These are phyloP conservation scores for Ampelocalamus luodianensis DNA, from an alignment of 176 grass and related monocot genomes.

Conservation along the genomic window DNA sequence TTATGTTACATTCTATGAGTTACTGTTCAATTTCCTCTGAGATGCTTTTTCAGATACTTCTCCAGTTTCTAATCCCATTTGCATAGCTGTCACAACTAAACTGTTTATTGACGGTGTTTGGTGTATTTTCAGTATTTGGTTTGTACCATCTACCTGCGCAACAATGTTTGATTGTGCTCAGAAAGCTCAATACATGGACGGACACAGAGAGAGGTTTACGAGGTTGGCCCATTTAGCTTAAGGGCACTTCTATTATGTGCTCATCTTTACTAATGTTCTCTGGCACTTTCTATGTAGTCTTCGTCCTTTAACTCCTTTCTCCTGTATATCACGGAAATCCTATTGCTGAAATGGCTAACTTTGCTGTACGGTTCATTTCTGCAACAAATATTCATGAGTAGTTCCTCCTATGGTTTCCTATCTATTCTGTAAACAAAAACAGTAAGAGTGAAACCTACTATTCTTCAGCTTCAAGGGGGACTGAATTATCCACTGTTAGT, in stretches of 20 bases:
- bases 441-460: not conserved
- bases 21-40: not conserved
- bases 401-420: not conserved
- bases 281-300: slow-evolving; percentile 11
- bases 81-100: not conserved
- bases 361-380: not conserved
- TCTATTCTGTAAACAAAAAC: not conserved
- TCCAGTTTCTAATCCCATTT: not conserved
- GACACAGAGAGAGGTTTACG: slow-evolving; percentile 66
- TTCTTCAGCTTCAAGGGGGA: not conserved
- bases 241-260: not conserved
- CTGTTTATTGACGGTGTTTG: not conserved
- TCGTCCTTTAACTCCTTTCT: not conserved
- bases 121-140: not conserved
- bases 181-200: slow-evolving; percentile 60
- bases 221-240: slow-evolving; percentile 53
- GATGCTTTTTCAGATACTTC: not conserved
- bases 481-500: not conserved
- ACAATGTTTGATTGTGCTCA: slow-evolving; percentile 66
- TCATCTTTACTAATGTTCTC: not conserved
- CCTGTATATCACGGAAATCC: not conserved
- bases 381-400: not conserved
- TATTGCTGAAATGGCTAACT: not conserved
- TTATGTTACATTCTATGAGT: not conserved
- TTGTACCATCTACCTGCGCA: not conserved